Evolutionary conservation across 768 basidiomycete genomes (phyloP), one percentile per base, ranked within the genome.

Genomic region (Russula compacta): DNA sequence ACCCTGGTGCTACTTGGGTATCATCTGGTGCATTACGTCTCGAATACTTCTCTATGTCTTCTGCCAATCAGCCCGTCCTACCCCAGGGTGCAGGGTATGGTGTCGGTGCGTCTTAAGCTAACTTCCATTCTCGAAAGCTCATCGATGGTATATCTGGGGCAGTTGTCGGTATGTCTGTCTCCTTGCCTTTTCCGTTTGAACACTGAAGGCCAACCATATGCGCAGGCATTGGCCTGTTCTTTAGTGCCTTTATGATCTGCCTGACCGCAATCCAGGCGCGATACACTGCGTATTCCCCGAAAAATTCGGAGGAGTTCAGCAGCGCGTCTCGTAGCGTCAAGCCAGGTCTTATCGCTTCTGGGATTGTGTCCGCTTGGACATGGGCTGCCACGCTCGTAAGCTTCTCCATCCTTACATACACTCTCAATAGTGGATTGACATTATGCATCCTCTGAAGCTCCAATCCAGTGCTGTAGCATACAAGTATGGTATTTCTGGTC

Each of bases 311-410:
- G 71, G 89, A 92, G 69, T 92, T 92, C 67, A 86, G 83, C 56
- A 87, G 83, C 64, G 89, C 90, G 8, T 90, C 87, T 1, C 79
- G 90, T 36, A 86, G 85, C 58, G 81, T 95, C 57, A 94, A 94
- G 66, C 92, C 95, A 8, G 94, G 94, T 12, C 77, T 98, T 48
- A 94, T 97, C 60, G 92, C 93, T 0, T 84, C 90, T 33, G 94
- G 94, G 1, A 95, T 97, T 61, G 92, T 95, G 21, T 87, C 85
- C 19, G 92, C 93, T 0, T 95, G 92, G 92, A 93, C 91, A n/a
- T 89, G 86, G 80, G 87, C 87, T 3, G 89, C 87, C 19, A 90
- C 87, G 0, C 72, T 89, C 60, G 86, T 85, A 59, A 19, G 70
- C 40, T 46, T 47, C 17, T 39, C n/a, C 36, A 33, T 12, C 12